Evolutionary conservation across 2,329 filamentous ascomycete species (phyloP).

Genomic region (Penicillium sp.): DNA sequence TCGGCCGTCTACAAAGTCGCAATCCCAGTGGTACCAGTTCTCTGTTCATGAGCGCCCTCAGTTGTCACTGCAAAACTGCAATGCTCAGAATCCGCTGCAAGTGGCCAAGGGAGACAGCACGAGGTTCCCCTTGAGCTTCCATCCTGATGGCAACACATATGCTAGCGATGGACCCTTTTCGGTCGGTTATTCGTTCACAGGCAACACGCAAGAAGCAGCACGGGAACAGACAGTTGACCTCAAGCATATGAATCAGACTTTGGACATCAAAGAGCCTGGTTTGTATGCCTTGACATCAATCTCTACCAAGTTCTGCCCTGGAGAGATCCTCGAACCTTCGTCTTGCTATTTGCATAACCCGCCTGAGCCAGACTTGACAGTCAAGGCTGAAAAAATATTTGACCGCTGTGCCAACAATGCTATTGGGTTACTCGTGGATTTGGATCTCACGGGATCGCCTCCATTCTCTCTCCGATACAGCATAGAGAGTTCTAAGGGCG

Average conservation of each 20-base stretch:
- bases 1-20: conserved; percentile 54
- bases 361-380: conserved; percentile 72
- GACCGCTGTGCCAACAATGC: conserved; percentile 95
- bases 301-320: conserved; percentile 74
- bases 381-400: conserved; percentile 76
- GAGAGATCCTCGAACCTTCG: conserved; percentile 87
- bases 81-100: conserved; percentile 74
- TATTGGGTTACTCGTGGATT: conserved; percentile 80
- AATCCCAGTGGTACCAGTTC: conserved; percentile 71
- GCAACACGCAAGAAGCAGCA: conserved; percentile 64
- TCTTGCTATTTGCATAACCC: conserved; percentile 93
- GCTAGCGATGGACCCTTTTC: conserved; percentile 65
- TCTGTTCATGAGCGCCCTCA: conserved; percentile 82
- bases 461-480: conserved; percentile 83
- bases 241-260: conserved; percentile 59
- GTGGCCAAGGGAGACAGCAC: conserved; percentile 71
- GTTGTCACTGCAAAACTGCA: conserved; percentile 69
- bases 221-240: conserved; percentile 54
- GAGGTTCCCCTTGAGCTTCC: conserved; percentile 69
- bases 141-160: conserved; percentile 57
- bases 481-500: conserved; percentile 60
- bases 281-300: conserved; percentile 82
- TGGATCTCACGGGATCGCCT: conserved; percentile 88
- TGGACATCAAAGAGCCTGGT: conserved; percentile 71
- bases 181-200: conserved; percentile 78